Conservation (phyloP, 768 basidiomycete genomes). For the Candolleomyces aberdarensis region DNA sequence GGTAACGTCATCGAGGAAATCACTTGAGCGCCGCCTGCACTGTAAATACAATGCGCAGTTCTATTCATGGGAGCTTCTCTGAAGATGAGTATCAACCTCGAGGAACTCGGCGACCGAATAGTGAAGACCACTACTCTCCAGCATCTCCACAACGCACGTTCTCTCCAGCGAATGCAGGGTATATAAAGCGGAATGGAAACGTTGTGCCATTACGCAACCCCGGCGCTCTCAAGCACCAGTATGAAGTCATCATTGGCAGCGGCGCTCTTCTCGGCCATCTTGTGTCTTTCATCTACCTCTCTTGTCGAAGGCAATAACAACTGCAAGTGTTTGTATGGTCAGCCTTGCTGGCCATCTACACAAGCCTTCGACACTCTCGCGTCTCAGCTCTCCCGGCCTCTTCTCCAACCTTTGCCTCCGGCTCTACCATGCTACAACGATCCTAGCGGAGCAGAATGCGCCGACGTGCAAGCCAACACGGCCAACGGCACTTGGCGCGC, state of each 20-base stretch:
- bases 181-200: no score
- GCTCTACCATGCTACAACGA: slow-evolving; percentile 37
- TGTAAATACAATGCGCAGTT: no score
- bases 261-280: background rate
- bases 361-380: slow-evolving; percentile 29
- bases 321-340: slow-evolving; percentile 31
- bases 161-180: no score
- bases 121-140: no score
- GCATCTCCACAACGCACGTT: no score
- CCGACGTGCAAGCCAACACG: background rate
- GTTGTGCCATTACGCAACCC: no score
- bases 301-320: background rate
- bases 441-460: slow-evolving; percentile 29
- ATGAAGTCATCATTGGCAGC: background rate
- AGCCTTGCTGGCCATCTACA: slow-evolving; percentile 42
- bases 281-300: background rate
- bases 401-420: slow-evolving; percentile 38
- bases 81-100: no score
- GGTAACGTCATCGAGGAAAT: no score
- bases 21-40: no score
- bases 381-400: slow-evolving; percentile 38
- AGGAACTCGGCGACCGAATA: no score
- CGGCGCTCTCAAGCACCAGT: no score
- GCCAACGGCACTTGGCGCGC: slow-evolving; percentile 8
- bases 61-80: no score